Percentiles rank a stretch among this genome's conserved stretches.
Conservation (phyloP, 2,329 filamentous ascomycete species). For the Apiospora kogelbergensis region DNA sequence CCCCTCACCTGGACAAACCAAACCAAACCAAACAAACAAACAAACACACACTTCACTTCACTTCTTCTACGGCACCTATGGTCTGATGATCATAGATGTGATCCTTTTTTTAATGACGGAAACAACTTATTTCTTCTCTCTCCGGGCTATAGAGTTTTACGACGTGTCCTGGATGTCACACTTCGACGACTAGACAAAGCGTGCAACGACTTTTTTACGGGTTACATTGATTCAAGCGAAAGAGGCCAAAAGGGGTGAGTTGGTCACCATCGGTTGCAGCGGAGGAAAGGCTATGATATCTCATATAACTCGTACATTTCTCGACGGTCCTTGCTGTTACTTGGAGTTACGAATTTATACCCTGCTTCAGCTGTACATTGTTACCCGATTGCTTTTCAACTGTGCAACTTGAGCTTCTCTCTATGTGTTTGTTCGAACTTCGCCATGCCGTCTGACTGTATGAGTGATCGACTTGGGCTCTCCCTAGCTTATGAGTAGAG, state of each 20-base stretch:
- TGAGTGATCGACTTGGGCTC: too few relatives aligned
- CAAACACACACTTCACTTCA: neutral
- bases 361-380: neutral
- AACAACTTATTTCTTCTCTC: neutral
- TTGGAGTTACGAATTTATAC: constrained; percentile 2
- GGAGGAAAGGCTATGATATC: neutral
- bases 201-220: neutral
- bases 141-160: neutral
- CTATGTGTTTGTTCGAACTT: too few relatives aligned
- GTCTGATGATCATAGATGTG: neutral
- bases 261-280: neutral
- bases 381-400: too few relatives aligned
- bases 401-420: too few relatives aligned
- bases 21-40: neutral
- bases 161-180: neutral
- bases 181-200: neutral
- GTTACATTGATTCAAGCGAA: neutral
- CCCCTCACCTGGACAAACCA: neutral
- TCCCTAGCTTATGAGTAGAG: too few relatives aligned
- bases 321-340: neutral
- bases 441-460: too few relatives aligned
- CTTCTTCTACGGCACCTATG: neutral
- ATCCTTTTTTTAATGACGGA: neutral
- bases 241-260: neutral
- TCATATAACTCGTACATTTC: neutral